Percentiles rank a stretch among this genome's conserved stretches.
Evolutionary conservation across 108 stramenopile species (phyloP).

Genomic region (Pseudonitzschia delicatissima): DNA sequence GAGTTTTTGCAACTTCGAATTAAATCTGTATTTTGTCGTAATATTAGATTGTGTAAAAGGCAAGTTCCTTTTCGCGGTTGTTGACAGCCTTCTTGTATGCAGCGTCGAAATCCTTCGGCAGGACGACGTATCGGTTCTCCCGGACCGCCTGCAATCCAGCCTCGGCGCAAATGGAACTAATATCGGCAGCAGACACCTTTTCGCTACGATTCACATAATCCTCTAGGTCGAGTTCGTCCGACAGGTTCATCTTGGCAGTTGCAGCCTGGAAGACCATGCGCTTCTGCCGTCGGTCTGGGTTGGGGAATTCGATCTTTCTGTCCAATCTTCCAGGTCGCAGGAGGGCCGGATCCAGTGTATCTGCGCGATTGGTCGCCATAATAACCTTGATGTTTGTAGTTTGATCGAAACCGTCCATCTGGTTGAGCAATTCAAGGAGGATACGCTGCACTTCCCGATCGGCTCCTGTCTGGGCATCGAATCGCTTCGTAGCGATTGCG

Average conservation of each 20-base stretch:
- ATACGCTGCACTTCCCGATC: constrained; percentile 99
- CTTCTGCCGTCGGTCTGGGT: constrained; percentile 98
- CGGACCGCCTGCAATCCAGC: constrained; percentile 98
- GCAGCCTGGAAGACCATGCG: constrained; percentile 99
- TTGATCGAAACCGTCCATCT: constrained; percentile 99
- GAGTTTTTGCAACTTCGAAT: not conserved
- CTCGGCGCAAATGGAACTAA: constrained; percentile 94
- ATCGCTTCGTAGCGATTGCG: constrained; percentile 99
- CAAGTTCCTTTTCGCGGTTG: constrained; percentile 95
- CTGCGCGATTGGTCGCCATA: constrained; percentile 99
- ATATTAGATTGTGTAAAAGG: constrained; percentile 89
- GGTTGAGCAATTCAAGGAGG: constrained; percentile 96
- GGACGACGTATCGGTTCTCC: constrained; percentile 97
- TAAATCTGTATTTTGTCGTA: too few relatives aligned
- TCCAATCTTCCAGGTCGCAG: constrained; percentile 98
- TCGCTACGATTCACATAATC: constrained; percentile 99
- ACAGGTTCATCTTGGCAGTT: constrained; percentile 97
- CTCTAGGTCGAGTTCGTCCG: constrained; percentile 96
- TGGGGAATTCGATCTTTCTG: constrained; percentile 99
- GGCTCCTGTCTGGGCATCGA: constrained; percentile 98
- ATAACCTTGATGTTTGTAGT: constrained; percentile 99
- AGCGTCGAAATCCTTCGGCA: constrained; percentile 96
- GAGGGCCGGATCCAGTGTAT: constrained; percentile 98
- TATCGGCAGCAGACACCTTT: constrained; percentile 95
- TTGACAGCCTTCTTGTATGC: constrained; percentile 99